Evolutionary conservation across 2,329 filamentous ascomycete species (phyloP), one percentile per base, ranked within the genome.

Genomic region (Lachnellula arida): DNA sequence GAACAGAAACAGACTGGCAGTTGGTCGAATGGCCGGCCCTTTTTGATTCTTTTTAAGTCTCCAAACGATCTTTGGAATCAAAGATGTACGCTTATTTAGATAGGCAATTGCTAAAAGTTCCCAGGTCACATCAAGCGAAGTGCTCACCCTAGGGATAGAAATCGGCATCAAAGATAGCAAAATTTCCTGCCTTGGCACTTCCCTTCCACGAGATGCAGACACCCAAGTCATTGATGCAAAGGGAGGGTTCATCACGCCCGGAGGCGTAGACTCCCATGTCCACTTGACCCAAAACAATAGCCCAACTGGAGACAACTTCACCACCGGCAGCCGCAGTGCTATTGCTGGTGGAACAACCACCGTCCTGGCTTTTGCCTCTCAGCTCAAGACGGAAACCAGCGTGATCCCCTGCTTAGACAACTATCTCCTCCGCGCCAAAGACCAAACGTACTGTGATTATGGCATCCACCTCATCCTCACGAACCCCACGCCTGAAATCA

Each of bases 281-380:
- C 77, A 79, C 59, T 68, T 79, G 1, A 70, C 72, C 6, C 75
- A 79, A 63, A 72, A 73, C 55, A 75, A 75, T 56, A 68, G 67
- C 8, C 71, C 73, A 1, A 76, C 72, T 1, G 71, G 75, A 2
- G 79, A 73, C 64, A 72, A 78, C 56, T 63, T 62, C 37, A 52
- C 46, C 22, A 58, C 58, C 25, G 81, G 81, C 0, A 78, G 79
- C 0, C 73, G 81, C 8, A 78, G 75, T 22, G 81, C 81, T 4
- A 74, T 84, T 52, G 80, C 79, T 2, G 81, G 81, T 8, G 81
- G 81, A 23, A 84, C 76, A 4, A 85, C 82, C 0, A 84, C 82
- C 0, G 72, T 85, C 14, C 68, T 85, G 7, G 74, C 80, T 0
- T 85, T 86, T 66, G 82, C 81, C 0, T 75, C 76, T 4, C 80